phyloP scores from a whole-genome alignment of 345 rosid species.

The Eucalyptus paniculata region DNA sequence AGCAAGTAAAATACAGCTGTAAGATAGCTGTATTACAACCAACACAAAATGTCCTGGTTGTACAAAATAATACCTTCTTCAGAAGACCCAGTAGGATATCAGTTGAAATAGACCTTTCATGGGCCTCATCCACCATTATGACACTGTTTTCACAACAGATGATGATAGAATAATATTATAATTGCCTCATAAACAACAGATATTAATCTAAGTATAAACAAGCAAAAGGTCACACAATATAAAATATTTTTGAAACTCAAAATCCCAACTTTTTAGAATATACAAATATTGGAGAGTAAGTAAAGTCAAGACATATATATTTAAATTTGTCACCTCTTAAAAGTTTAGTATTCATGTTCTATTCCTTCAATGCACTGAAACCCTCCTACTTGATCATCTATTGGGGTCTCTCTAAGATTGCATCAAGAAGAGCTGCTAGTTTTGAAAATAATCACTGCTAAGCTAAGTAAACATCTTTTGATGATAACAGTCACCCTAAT shows the following conservation, averaged over 20 bases:
- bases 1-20: neutral
- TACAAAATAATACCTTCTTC: conserved; percentile 50
- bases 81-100: conserved; percentile 91
- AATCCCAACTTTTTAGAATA: neutral
- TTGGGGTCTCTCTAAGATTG: neutral
- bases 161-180: neutral
- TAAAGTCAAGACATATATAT: neutral
- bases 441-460: neutral
- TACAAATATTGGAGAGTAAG: neutral
- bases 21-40: neutral
- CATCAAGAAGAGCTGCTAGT: neutral
- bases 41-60: neutral
- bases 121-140: conserved; percentile 98
- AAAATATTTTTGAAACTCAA: neutral
- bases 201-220: neutral
- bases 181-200: neutral
- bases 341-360: neutral
- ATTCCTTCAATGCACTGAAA: neutral
- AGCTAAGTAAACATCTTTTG: neutral
- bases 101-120: conserved; percentile 93
- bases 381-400: neutral
- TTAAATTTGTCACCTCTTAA: neutral
- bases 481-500: neutral
- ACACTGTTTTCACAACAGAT: conserved; percentile 32
- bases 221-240: neutral